A percentile compares a stretch with the other conserved stretches of the same genome.
These are phyloP conservation scores for Talaromyces islandicus DNA, from an alignment of 2,329 filamentous ascomycete species.

Conservation along the genomic window DNA sequence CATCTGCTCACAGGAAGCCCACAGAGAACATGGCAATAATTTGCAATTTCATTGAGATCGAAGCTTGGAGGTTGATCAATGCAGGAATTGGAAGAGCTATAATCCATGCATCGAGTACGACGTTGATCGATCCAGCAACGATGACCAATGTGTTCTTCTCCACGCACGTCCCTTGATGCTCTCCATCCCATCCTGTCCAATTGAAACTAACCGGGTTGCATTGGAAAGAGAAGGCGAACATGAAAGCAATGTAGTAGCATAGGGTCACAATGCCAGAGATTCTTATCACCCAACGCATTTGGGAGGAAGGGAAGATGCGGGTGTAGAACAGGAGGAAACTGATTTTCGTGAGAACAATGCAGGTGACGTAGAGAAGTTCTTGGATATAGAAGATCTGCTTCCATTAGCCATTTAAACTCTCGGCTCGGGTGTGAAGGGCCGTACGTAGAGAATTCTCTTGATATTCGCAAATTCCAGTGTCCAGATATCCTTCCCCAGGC, in stretches of 20 bases:
- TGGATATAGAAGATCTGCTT: slow-evolving; percentile 2
- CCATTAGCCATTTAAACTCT: no score
- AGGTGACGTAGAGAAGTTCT: slow-evolving; percentile 6
- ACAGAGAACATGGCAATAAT: slow-evolving; percentile 7
- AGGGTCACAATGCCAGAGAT: slow-evolving; percentile 6
- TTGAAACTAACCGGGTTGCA: neutral
- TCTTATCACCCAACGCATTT: slow-evolving; percentile 10
- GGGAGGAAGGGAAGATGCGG: slow-evolving; percentile 11
- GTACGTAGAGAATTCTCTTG: neutral
- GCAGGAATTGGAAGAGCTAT: slow-evolving; percentile 13
- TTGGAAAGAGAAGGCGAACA: slow-evolving; percentile 1
- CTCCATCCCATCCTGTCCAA: slow-evolving; percentile 2
- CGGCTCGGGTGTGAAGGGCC: neutral
- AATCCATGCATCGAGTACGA: slow-evolving; percentile 8
- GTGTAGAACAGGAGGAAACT: slow-evolving; percentile 11
- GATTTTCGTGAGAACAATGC: neutral
- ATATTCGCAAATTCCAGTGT: neutral
- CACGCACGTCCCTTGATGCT: slow-evolving; percentile 1
- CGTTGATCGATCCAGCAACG: neutral
- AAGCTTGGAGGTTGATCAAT: slow-evolving; percentile 10
- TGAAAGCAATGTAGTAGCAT: slow-evolving; percentile 9
- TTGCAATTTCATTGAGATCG: slow-evolving; percentile 8
- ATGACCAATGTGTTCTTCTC: slow-evolving; percentile 2
- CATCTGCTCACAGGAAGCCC: neutral
- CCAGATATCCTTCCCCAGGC: slow-evolving; percentile 5